Evolutionary conservation across 2,329 filamentous ascomycete genomes (phyloP).

Genomic region (Claviceps purpurea): DNA sequence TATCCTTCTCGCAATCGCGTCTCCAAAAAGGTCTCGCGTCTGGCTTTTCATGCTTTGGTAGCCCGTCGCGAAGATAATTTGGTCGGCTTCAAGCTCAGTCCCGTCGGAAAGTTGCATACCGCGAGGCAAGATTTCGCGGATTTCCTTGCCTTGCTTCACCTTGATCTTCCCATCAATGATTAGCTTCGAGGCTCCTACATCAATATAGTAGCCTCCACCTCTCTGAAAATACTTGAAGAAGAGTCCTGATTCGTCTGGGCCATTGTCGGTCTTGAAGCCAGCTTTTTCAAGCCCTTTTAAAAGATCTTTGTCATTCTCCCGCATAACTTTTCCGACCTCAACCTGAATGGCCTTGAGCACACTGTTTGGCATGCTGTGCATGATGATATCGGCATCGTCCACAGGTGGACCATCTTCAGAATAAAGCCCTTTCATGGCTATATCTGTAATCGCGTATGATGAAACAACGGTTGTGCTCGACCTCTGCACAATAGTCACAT

Average conservation of each 20-base stretch:
- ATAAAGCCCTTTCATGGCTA: conserved; percentile 38
- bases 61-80: conserved; percentile 50
- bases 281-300: conserved; percentile 34
- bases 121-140: conserved; percentile 33
- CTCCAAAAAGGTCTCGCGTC: conserved; percentile 47
- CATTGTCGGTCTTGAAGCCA: conserved; percentile 48
- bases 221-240: conserved; percentile 51
- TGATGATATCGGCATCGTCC: conserved; percentile 51
- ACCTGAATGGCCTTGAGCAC: conserved; percentile 47
- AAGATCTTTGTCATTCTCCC: conserved; percentile 23
- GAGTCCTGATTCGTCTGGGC: conserved; percentile 42
- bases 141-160: conserved; percentile 44
- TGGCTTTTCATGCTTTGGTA: conserved; percentile 57
- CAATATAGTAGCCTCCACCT: conserved; percentile 58
- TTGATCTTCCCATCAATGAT: conserved; percentile 52
- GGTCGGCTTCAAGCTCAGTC: conserved; percentile 41
- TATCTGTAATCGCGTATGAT: conserved; percentile 36
- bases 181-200: conserved; percentile 49
- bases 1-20: conserved; percentile 43
- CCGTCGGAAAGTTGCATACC: conserved; percentile 40
- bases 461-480: conserved; percentile 52
- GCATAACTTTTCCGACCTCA: conserved; percentile 22
- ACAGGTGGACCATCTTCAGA: conserved; percentile 40
- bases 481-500: conserved; percentile 58
- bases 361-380: conserved; percentile 43